Percentiles rank a stretch among this genome's conserved stretches.
Evolutionary conservation across 1,284 basidiomycete species (phyloP).

Genomic region (Boletus sp.): DNA sequence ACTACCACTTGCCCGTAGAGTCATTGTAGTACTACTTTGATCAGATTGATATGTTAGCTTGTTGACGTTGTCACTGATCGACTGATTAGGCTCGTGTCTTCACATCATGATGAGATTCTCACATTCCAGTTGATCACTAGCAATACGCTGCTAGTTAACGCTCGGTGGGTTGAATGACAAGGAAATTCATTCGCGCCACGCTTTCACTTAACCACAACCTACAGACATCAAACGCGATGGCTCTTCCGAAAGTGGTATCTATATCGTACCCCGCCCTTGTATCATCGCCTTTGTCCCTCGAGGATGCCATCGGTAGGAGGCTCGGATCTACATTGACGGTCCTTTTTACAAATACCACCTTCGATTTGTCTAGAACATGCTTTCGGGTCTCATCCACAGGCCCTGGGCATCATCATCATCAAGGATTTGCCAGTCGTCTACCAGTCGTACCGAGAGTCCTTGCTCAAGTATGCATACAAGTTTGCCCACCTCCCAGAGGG

Average conservation of each 20-base stretch:
- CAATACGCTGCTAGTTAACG: neutral
- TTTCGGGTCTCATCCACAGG: slow-evolving; percentile 75
- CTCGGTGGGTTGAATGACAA: slow-evolving; percentile 13
- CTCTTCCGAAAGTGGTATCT: slow-evolving; percentile 58
- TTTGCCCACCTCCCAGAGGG: slow-evolving; percentile 71
- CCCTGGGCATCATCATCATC: slow-evolving; percentile 78
- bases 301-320: slow-evolving; percentile 58
- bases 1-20: neutral
- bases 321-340: neutral
- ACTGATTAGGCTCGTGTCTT: neutral
- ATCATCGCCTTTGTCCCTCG: slow-evolving; percentile 57
- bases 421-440: slow-evolving; percentile 76
- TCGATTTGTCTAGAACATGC: slow-evolving; percentile 54
- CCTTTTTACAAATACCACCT: neutral
- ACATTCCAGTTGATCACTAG: neutral
- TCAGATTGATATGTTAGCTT: too few relatives aligned
- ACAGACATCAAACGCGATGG: slow-evolving; percentile 39
- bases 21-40: neutral
- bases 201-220: slow-evolving; percentile 9
- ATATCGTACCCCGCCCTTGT: slow-evolving; percentile 69
- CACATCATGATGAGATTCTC: neutral
- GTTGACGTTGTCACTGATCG: neutral
- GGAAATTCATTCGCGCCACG: slow-evolving; percentile 6
- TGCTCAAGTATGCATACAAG: slow-evolving; percentile 70
- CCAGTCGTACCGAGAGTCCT: slow-evolving; percentile 56